Evolutionary conservation across 2,329 filamentous ascomycete species (phyloP).

Genomic region (Aspergillus jensenii): DNA sequence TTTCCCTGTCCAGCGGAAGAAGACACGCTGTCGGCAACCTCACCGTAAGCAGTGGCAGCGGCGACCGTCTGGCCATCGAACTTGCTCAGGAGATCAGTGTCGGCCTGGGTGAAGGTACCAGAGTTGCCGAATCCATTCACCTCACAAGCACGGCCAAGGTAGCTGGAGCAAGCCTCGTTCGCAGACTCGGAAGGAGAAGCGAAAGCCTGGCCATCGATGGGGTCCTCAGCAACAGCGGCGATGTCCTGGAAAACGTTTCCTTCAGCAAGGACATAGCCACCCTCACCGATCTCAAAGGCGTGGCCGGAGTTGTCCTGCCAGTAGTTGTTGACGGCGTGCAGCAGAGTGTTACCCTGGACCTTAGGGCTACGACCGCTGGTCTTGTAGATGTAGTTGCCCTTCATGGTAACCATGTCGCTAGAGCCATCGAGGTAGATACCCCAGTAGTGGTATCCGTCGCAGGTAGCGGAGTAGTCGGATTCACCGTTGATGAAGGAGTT

Average conservation of each 20-base stretch:
- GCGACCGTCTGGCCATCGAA: slow-evolving; percentile 58
- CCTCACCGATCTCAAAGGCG: slow-evolving; percentile 55
- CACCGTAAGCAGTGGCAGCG: slow-evolving; percentile 1
- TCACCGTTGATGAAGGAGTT: slow-evolving; percentile 61
- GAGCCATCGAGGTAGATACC: slow-evolving; percentile 57
- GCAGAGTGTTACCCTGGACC: slow-evolving; percentile 55
- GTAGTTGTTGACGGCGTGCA: slow-evolving; percentile 63
- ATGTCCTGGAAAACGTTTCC: slow-evolving; percentile 61
- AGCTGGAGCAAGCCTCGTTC: slow-evolving; percentile 44
- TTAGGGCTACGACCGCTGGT: slow-evolving; percentile 54
- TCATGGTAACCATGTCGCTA: slow-evolving; percentile 58
- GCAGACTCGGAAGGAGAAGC: slow-evolving; percentile 32
- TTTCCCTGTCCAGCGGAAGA: slow-evolving; percentile 3
- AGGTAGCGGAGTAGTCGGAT: slow-evolving; percentile 56
- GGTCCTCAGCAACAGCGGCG: slow-evolving; percentile 32
- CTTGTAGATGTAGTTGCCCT: slow-evolving; percentile 62
- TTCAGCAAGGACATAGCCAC: slow-evolving; percentile 53
- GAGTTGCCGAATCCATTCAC: slow-evolving; percentile 49
- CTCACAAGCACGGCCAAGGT: slow-evolving; percentile 53
- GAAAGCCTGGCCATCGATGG: slow-evolving; percentile 41
- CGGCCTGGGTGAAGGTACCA: slow-evolving; percentile 37
- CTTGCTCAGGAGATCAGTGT: slow-evolving; percentile 50
- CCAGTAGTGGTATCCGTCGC: slow-evolving; percentile 63
- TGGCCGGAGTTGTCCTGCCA: slow-evolving; percentile 57
- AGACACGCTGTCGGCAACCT: not conserved